A percentile compares a stretch with the other conserved stretches of the same genome.
Evolutionary conservation across 352 stramenopile genomes (phyloP).

Genomic region (Globisporangium spinosum): DNA sequence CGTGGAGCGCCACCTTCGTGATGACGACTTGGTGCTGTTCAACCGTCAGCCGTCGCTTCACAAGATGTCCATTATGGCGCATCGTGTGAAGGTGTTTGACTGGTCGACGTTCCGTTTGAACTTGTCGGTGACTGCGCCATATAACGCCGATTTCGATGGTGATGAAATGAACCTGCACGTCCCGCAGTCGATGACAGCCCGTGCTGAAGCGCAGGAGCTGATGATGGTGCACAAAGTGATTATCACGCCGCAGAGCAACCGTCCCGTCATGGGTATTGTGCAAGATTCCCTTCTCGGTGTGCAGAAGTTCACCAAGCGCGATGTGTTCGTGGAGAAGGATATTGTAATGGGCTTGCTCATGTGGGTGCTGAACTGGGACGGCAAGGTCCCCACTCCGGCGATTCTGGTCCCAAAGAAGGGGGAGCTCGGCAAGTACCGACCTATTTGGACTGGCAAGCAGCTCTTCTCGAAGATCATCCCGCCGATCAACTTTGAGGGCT

Average conservation of each 20-base stretch:
- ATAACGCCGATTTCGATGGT: conserved; percentile 99
- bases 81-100: conserved; percentile 98
- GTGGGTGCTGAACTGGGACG: conserved; percentile 97
- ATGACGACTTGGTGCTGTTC: conserved; percentile 99
- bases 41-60: conserved; percentile 99
- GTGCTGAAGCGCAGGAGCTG: conserved; percentile 96
- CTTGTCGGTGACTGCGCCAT: conserved; percentile 96
- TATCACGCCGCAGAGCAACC: conserved; percentile 98
- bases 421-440: conserved; percentile 79
- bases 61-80: conserved; percentile 99
- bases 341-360: conserved; percentile 98
- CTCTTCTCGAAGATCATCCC: conserved; percentile 96
- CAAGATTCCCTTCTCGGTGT: conserved; percentile 95
- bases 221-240: conserved; percentile 99
- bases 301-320: conserved; percentile 97
- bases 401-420: conserved; percentile 94
- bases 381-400: conserved; percentile 94
- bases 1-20: conserved; percentile 96
- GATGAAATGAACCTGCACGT: conserved; percentile 99
- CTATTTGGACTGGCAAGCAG: conserved; percentile 98
- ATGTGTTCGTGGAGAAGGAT: conserved; percentile 98
- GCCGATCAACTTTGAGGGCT: conserved; percentile 95
- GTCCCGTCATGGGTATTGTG: conserved; percentile 99
- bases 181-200: conserved; percentile 95
- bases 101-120: conserved; percentile 99